Conservation (phyloP, 768 basidiomycete species). For the Flagelloscypha sp. region DNA sequence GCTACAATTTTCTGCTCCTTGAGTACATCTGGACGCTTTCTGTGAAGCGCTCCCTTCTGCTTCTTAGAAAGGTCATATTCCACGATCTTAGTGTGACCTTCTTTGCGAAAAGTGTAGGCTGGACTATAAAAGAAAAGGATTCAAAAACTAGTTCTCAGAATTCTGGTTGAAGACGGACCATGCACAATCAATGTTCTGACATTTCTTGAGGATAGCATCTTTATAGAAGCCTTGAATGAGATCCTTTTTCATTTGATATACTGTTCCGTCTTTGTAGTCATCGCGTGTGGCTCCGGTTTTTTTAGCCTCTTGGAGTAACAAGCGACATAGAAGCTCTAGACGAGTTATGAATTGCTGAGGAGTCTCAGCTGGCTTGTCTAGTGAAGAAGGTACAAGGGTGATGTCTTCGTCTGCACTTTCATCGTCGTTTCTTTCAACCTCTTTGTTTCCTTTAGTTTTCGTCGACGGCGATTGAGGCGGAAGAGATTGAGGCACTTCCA, state of each 20-base stretch:
- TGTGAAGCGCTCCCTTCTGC: slow-evolving; percentile 54
- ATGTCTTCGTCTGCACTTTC: slow-evolving; percentile 36
- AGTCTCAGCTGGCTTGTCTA: slow-evolving; percentile 49
- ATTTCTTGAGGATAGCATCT: slow-evolving; percentile 58
- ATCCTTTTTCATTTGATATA: slow-evolving; percentile 81
- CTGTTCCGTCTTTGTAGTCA: slow-evolving; percentile 80
- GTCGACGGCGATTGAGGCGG: too few species aligned
- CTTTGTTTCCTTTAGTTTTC: too few species aligned
- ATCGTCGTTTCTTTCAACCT: slow-evolving; percentile 23
- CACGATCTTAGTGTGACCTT: slow-evolving; percentile 88
- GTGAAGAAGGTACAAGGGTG: slow-evolving; percentile 9
- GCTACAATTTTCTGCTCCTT: slow-evolving; percentile 35
- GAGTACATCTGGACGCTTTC: slow-evolving; percentile 75
- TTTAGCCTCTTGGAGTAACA: slow-evolving; percentile 26
- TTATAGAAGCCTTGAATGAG: slow-evolving; percentile 77
- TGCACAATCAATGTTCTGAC: slow-evolving; percentile 66
- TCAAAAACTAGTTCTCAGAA: slow-evolving; percentile 2
- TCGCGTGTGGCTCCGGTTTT: slow-evolving; percentile 59
- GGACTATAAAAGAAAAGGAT: slow-evolving; percentile 32
- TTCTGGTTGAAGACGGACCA: slow-evolving; percentile 51
- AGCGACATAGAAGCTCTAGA: too few species aligned
- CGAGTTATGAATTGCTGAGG: slow-evolving; percentile 53
- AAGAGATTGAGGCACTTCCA: too few species aligned
- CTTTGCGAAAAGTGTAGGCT: slow-evolving; percentile 86
- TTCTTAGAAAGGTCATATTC: slow-evolving; percentile 83